Evolutionary conservation across 2,329 filamentous ascomycete genomes (phyloP), one percentile per base, ranked within the genome.

Genomic region (Sporothrix euskadiensis): DNA sequence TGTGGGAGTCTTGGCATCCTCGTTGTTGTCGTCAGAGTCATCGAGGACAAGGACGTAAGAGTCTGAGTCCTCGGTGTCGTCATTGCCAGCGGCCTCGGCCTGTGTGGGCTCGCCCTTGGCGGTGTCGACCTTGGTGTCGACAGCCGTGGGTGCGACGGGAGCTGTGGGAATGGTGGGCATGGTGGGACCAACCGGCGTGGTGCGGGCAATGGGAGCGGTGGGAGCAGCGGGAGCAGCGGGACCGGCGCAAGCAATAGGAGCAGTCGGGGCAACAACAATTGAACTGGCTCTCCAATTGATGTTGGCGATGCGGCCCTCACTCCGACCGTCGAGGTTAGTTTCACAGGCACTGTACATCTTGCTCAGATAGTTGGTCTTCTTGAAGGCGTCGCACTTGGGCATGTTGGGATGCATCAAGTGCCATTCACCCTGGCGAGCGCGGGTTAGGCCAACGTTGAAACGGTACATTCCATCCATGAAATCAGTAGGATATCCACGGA

Each of bases 371-470:
- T 71, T 66, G 2, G 72, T 77, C 2, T 54, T 26, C 1, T 12
- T 26, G 44, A 77, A 77, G 0, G 52, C 32, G 0, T 8, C 1
- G 0, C 47, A 7, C 6, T 19, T 59, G 16, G 75, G 71, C 81
- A 85, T 83, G 0, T 75, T 49, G 0, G 78, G 77, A 61, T 85
- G 80, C 83, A 86, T 85, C 12, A 86, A 12, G 4, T 86, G 81
- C 12, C 85, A 77, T 71, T 86, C 85, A 0, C 82, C 84, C 61
- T 84, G 82, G 3, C 82, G 78, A 0, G 84, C 83, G 3, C 85
- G 79, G 0, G 84, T 85, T 8, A 85, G 79, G 0, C 83, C 83
- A 0, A 86, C 84, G 19, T 84, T 85, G 2, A 86, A 80, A 0
- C 84, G 79, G 52, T 84, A 82, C 0, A 81, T 78, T 19, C 85